phyloP scores from a whole-genome alignment of 495 filamentous ascomycete genomes.

The Penicillium canescens region DNA sequence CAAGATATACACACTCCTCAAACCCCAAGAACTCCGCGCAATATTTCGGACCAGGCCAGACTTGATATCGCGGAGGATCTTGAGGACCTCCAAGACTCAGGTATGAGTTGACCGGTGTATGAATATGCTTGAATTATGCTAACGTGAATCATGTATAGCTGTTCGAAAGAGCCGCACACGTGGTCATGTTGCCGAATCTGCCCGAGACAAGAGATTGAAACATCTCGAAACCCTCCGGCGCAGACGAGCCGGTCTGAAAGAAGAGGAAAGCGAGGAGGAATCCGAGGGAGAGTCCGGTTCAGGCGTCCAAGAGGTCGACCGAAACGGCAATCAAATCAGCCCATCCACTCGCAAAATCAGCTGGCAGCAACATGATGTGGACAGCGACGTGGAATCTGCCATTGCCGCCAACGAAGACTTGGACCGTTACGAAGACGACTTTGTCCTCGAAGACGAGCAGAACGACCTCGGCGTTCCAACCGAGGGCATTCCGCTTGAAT shows the following conservation, averaged over 20 bases:
- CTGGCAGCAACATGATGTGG: constrained; percentile 10
- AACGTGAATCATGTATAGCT: constrained; percentile 16
- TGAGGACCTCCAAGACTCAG: constrained; percentile 46
- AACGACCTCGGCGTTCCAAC: constrained; percentile 62
- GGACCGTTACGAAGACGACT: constrained; percentile 69
- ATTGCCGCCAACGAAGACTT: constrained; percentile 40
- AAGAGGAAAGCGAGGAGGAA: constrained; percentile 22
- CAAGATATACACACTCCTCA: constrained; percentile 17
- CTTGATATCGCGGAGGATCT: constrained; percentile 48
- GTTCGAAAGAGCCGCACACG: constrained; percentile 45
- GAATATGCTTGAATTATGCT: neutral
- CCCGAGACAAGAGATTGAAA: constrained; percentile 44
- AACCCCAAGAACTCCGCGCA: constrained; percentile 27
- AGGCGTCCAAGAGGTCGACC: constrained; percentile 8
- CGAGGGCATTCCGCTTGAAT: constrained; percentile 67
- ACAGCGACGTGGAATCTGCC: constrained; percentile 39
- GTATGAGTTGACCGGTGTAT: constrained; percentile 11
- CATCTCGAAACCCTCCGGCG: constrained; percentile 56
- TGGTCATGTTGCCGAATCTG: constrained; percentile 36
- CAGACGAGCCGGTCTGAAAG: constrained; percentile 57
- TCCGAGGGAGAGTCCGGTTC: constrained; percentile 6
- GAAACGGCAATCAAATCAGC: neutral
- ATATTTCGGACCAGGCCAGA: constrained; percentile 26
- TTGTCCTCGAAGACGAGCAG: constrained; percentile 67
- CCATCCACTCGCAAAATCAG: neutral